phyloP scores from a whole-genome alignment of 2,329 filamentous ascomycete species.

The Stylonectria norvegica region DNA sequence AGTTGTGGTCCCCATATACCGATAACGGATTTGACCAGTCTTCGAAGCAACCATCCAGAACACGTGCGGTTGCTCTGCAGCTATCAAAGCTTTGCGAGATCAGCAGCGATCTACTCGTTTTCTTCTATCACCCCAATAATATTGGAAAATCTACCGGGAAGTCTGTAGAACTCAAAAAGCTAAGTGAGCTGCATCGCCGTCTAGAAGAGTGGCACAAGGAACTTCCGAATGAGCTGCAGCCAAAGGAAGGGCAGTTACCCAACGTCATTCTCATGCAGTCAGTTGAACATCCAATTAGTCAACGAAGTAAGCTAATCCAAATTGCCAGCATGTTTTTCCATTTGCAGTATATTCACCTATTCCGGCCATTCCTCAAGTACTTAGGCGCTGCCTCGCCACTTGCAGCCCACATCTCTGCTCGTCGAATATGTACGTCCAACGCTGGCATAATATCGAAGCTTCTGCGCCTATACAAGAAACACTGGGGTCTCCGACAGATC shows the following conservation, averaged over 20 bases:
- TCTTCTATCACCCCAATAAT: slow-evolving; percentile 83
- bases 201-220: slow-evolving; percentile 86
- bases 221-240: slow-evolving; percentile 80
- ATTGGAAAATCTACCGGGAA: slow-evolving; percentile 66
- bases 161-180: slow-evolving; percentile 81
- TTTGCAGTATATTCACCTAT: slow-evolving; percentile 90
- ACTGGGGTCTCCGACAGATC: slow-evolving; percentile 86
- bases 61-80: slow-evolving; percentile 76
- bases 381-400: slow-evolving; percentile 76
- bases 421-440: slow-evolving; percentile 86
- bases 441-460: slow-evolving; percentile 88
- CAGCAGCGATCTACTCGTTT: slow-evolving; percentile 81
- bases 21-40: slow-evolving; percentile 74
- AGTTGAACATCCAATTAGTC: slow-evolving; percentile 46
- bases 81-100: slow-evolving; percentile 86
- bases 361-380: slow-evolving; percentile 92
- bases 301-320: too few relatives aligned
- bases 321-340: slow-evolving; percentile 99
- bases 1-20: slow-evolving; percentile 83
- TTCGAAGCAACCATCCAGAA: slow-evolving; percentile 75
- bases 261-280: slow-evolving; percentile 81
- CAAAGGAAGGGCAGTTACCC: slow-evolving; percentile 83
- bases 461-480: slow-evolving; percentile 90
- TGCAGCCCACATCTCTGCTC: slow-evolving; percentile 81
- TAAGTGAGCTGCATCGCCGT: slow-evolving; percentile 86